Base-by-base conservation (phyloP, 441 rosid genomes). In the Erysimum cheiri region DNA sequence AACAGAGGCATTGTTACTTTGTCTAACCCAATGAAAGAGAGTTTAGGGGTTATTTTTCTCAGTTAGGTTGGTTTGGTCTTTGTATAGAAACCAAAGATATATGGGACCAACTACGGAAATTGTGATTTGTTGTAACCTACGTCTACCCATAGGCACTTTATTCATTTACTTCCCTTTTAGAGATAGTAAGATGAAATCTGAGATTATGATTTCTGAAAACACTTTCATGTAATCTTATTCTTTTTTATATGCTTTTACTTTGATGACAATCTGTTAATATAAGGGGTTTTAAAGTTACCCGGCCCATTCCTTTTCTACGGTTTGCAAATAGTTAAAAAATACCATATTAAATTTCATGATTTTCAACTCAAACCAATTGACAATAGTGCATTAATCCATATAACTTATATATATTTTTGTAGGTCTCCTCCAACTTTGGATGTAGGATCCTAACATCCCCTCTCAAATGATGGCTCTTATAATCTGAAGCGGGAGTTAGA, bases 11-110 rank as follows among this genome's bases (percentile, higher is more conserved):
- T 52, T 60, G 67, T 35, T 59, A 26, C 67, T 26, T 52, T 89
- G 84, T 88, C 80, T 73, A 78, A 87, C 87, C 71, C 67, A 67
- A 72, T 48, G 54, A 65, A 55, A 49, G 11, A 12, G 44, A 40
- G 3, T 19, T 49, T 60, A 65, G 63, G 67, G 54, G 14, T 44
- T 44, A 2, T 44, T 15, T 17, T 44, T 44, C 24, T 66, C 37
- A 47, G 47, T 55, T 72, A 64, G 76, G 62, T 46, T 63, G 69
- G 62, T 41, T 52, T 41, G 56, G 58, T 36, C 58, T 64, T 55
- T 72, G 76, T 72, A 72, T 47, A 64, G 64, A 55, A 72, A 55
- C 33, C 59, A 46, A 64, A 47, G 28, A 17, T 57, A 56, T 41
- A 11, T 32, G 62, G 83, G 76, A 81, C 66, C 87, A 77, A 64